Percentiles rank a stretch among this genome's conserved stretches.
Evolutionary conservation across 2,329 filamentous ascomycete genomes (phyloP).

Genomic region (Colletotrichum sp.): DNA sequence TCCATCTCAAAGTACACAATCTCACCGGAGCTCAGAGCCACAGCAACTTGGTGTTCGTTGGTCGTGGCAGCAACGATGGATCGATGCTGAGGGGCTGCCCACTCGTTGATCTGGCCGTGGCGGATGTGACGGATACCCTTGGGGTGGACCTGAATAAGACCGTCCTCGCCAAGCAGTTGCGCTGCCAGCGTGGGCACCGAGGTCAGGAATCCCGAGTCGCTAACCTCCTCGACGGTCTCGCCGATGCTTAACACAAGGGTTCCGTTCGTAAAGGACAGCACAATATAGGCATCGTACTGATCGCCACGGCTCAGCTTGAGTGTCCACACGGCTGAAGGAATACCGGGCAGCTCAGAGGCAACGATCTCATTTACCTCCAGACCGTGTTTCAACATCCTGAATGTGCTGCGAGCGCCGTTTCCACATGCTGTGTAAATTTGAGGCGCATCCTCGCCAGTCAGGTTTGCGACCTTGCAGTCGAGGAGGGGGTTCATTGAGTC

Average conservation of each 20-base stretch:
- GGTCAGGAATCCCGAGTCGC: conserved; percentile 89
- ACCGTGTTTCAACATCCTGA: conserved; percentile 91
- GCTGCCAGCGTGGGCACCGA: conserved; percentile 90
- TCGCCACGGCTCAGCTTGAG: conserved; percentile 84
- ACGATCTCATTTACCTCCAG: conserved; percentile 94
- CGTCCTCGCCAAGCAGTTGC: conserved; percentile 92
- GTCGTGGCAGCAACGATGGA: conserved; percentile 95
- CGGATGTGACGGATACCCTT: conserved; percentile 93
- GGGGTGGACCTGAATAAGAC: conserved; percentile 93
- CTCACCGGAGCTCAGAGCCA: conserved; percentile 93
- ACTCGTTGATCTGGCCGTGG: conserved; percentile 82
- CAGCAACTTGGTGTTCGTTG: conserved; percentile 90
- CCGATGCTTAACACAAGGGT: conserved; percentile 95
- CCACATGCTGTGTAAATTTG: conserved; percentile 96
- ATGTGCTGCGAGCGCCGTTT: conserved; percentile 85
- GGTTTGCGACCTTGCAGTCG: conserved; percentile 89
- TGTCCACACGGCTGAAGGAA: conserved; percentile 94
- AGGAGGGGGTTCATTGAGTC: conserved; percentile 90
- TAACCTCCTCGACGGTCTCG: conserved; percentile 95
- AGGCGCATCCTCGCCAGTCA: conserved; percentile 90
- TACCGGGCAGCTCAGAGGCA: conserved; percentile 87
- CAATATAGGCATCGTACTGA: conserved; percentile 90
- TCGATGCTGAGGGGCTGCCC: conserved; percentile 90
- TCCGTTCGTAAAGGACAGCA: conserved; percentile 89
- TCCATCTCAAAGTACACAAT: conserved; percentile 99